phyloP scores from a whole-genome alignment of 2,329 filamentous ascomycete species.

The Xylaria sp. region DNA sequence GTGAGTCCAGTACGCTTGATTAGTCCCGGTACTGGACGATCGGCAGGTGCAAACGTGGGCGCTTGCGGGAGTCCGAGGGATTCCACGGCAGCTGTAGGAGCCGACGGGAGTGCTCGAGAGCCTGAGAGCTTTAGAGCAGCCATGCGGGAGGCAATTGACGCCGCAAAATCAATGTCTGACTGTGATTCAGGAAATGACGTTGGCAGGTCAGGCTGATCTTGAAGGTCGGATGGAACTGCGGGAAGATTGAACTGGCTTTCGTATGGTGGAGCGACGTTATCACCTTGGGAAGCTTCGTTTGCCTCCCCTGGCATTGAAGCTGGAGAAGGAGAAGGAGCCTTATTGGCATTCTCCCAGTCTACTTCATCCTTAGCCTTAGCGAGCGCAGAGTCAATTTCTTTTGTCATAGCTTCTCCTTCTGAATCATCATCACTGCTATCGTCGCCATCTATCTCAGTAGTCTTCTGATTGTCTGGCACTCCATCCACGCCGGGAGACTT shows the following conservation, averaged over 20 bases:
- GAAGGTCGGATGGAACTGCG: slow-evolving; percentile 51
- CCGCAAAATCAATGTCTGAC: slow-evolving; percentile 46
- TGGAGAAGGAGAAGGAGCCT: slow-evolving; percentile 22
- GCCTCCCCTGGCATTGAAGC: slow-evolving; percentile 1
- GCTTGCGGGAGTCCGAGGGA: slow-evolving; percentile 54
- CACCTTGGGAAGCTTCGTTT: slow-evolving; percentile 9
- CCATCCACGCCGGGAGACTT: slow-evolving; percentile 24
- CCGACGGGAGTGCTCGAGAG: slow-evolving; percentile 34
- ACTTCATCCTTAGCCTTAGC: slow-evolving; percentile 54
- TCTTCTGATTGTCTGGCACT: slow-evolving; percentile 7
- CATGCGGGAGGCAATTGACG: slow-evolving; percentile 58
- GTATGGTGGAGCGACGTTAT: not conserved
- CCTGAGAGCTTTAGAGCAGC: slow-evolving; percentile 52
- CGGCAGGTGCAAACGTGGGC: slow-evolving; percentile 55
- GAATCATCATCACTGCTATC: slow-evolving; percentile 45
- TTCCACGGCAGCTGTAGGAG: slow-evolving; percentile 40
- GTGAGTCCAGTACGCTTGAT: slow-evolving; percentile 55
- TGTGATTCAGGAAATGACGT: slow-evolving; percentile 23
- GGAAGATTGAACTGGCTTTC: slow-evolving; percentile 49
- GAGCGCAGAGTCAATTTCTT: slow-evolving; percentile 52
- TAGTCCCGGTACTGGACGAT: slow-evolving; percentile 48
- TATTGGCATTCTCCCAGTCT: slow-evolving; percentile 42
- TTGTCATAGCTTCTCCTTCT: slow-evolving; percentile 56
- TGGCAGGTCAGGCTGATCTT: slow-evolving; percentile 41
- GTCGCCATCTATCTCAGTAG: not conserved